Evolutionary conservation across 768 basidiomycete genomes (phyloP), one percentile per base, ranked within the genome.

Genomic region (Amanita pseudoporphyria): DNA sequence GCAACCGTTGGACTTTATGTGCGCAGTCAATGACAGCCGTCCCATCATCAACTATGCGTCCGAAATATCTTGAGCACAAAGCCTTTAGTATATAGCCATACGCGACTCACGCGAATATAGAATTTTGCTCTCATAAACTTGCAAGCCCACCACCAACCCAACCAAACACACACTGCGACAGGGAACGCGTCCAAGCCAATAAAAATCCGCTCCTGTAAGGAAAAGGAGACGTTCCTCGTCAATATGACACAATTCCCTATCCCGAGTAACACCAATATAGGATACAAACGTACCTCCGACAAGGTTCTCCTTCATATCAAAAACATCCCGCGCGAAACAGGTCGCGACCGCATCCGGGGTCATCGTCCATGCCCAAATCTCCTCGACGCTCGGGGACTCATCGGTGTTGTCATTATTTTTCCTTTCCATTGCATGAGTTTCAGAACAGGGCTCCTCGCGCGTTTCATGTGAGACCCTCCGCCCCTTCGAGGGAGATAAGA

Each of bases 21-120:
- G 68, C 58, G 57, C 87, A 89, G 40, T 89, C 86, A 21, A 90
- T 70, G 3, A 83, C 79, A 24, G 68, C 79, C 1, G 85, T 84
- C 5, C 86, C 84, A 56, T 90, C 87, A 58, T 90, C 87, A 52
- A 89, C 84, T 89, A 42, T 14, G 28, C 31, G 48, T 28, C 3
- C 37, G 19, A 22, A 26, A 12, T 22, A 3, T 3, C 12, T 10
- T 7, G 7, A 28, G 39, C 26, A 28, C 26, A 28, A 28, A 28
- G 26, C 7, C 26, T 7, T 28, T 28, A 31, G 9, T 13, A 37
- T 45, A 33, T 36, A 30, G n/a, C 16, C 19, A 53, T 44, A 5
- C 35, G 28, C 16, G 24, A 46, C 72, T 55, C 54, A 84, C 87
- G 57, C 0, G 74, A 72, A 60, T 87, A 87, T 1, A 80, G 56